Percentiles rank a stretch among this genome's conserved stretches.
Evolutionary conservation across 2,329 filamentous ascomycete species (phyloP).

Genomic region (Nothopassalora personata): DNA sequence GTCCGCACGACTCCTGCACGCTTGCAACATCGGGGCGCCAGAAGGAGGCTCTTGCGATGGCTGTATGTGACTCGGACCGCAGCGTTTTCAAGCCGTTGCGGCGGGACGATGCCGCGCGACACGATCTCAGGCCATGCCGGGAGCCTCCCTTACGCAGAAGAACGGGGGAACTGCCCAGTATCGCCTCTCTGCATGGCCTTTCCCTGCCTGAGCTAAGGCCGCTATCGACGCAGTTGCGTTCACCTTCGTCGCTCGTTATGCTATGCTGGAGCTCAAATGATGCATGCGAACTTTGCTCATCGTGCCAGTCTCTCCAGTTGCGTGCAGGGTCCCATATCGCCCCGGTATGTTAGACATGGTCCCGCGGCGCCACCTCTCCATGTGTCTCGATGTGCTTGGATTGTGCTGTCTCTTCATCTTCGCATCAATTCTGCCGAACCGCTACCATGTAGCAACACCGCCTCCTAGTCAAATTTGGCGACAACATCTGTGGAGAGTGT

Average conservation of each 20-base stretch:
- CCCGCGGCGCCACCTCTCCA: slow-evolving; percentile 16
- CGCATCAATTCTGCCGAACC: slow-evolving; percentile 12
- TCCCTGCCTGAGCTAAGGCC: slow-evolving; percentile 15
- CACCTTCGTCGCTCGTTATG: slow-evolving; percentile 10
- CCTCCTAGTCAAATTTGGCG: slow-evolving; percentile 14
- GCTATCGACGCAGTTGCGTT: slow-evolving; percentile 18
- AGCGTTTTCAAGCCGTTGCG: slow-evolving; percentile 2
- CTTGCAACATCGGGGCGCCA: not conserved
- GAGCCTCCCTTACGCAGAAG: not conserved
- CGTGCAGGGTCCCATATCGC: slow-evolving; percentile 3
- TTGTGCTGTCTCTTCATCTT: slow-evolving; percentile 13
- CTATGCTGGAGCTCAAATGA: slow-evolving; percentile 18
- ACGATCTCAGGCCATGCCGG: not conserved
- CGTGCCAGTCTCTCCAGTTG: slow-evolving; percentile 10
- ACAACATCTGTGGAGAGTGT: slow-evolving; percentile 8
- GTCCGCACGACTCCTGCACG: slow-evolving; percentile 1
- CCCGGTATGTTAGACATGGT: slow-evolving; percentile 10
- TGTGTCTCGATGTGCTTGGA: slow-evolving; percentile 7
- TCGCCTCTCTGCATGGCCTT: slow-evolving; percentile 15
- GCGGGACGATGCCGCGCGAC: slow-evolving; percentile 7
- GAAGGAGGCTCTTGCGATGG: not conserved
- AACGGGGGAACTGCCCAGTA: not conserved
- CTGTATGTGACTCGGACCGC: slow-evolving; percentile 5
- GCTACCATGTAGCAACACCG: slow-evolving; percentile 16
- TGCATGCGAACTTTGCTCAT: slow-evolving; percentile 19